Evolutionary conservation across 1,284 basidiomycete genomes (phyloP).

Genomic region (Puccinia coronata): DNA sequence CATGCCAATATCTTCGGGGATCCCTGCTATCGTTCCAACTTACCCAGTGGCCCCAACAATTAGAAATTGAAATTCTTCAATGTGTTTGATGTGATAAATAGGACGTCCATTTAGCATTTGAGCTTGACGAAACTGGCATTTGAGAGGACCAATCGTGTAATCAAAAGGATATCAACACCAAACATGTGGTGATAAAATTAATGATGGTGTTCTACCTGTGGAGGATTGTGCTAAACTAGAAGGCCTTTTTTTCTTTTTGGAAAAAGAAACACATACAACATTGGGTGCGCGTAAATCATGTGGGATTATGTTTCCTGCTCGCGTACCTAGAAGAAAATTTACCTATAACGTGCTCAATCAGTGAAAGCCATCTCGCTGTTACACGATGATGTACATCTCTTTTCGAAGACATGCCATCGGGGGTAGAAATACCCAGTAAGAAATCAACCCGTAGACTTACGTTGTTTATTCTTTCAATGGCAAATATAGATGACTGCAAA

Average conservation of each 20-base stretch:
- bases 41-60: slow-evolving; percentile 1
- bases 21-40: neutral
- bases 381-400: neutral
- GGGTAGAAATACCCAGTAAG: neutral
- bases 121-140: neutral
- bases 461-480: neutral
- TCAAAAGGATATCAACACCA: too few relatives aligned
- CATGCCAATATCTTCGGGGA: neutral
- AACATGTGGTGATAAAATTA: neutral
- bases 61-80: slow-evolving; percentile 17
- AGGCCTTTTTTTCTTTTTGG: too few relatives aligned
- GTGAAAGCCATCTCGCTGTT: neutral
- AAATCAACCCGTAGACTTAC: neutral
- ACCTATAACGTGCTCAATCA: neutral
- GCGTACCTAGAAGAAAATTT: slow-evolving; percentile 20
- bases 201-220: neutral
- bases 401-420: neutral
- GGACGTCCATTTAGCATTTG: neutral
- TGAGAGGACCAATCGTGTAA: neutral
- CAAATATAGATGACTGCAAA: slow-evolving; percentile 16
- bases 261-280: neutral
- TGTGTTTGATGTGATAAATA: slow-evolving; percentile 10
- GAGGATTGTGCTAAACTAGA: neutral
- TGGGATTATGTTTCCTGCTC: neutral
- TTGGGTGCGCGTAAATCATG: neutral